Conservation (phyloP, 257 asterid species). For the Fraxinus cuspidata region DNA sequence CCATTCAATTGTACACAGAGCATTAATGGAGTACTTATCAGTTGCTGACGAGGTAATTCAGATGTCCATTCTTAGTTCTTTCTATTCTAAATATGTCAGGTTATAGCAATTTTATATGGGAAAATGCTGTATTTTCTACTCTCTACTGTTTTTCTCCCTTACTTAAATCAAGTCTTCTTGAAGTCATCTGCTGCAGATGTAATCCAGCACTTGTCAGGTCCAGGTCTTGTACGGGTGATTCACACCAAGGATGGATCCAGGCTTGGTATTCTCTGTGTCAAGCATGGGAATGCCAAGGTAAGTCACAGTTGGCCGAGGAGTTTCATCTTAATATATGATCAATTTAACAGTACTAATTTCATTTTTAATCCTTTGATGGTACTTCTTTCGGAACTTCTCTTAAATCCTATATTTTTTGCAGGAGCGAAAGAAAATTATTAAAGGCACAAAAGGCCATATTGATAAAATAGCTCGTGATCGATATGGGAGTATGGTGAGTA, state of each 20-base stretch:
- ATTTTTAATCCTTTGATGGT: slow-evolving; percentile 6
- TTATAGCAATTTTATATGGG: not conserved
- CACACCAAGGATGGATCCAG: slow-evolving; percentile 92
- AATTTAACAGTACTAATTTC: slow-evolving; percentile 8
- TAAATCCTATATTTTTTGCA: slow-evolving; percentile 28
- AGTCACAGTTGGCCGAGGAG: slow-evolving; percentile 8
- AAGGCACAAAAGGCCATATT: slow-evolving; percentile 80
- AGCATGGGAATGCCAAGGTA: slow-evolving; percentile 95
- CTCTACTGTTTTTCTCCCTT: slow-evolving; percentile 17
- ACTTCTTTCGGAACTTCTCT: slow-evolving; percentile 15
- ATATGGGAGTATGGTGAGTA: slow-evolving; percentile 68
- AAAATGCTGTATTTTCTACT: not conserved
- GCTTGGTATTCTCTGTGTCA: slow-evolving; percentile 75
- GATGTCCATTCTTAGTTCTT: not conserved
- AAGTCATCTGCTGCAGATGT: slow-evolving; percentile 90
- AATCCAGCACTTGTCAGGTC: slow-evolving; percentile 71
- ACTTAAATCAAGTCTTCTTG: slow-evolving; percentile 43
- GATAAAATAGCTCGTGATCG: slow-evolving; percentile 73
- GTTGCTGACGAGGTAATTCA: slow-evolving; percentile 75
- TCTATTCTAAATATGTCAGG: slow-evolving; percentile 1
- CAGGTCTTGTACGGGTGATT: slow-evolving; percentile 68
- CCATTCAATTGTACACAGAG: slow-evolving; percentile 87
- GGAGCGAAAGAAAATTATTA: slow-evolving; percentile 94
- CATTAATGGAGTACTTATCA: slow-evolving; percentile 67
- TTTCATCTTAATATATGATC: not conserved